Evolutionary conservation across 2,329 filamentous ascomycete species (phyloP).

Genomic region (Chrysoporthe deuterocubensis): DNA sequence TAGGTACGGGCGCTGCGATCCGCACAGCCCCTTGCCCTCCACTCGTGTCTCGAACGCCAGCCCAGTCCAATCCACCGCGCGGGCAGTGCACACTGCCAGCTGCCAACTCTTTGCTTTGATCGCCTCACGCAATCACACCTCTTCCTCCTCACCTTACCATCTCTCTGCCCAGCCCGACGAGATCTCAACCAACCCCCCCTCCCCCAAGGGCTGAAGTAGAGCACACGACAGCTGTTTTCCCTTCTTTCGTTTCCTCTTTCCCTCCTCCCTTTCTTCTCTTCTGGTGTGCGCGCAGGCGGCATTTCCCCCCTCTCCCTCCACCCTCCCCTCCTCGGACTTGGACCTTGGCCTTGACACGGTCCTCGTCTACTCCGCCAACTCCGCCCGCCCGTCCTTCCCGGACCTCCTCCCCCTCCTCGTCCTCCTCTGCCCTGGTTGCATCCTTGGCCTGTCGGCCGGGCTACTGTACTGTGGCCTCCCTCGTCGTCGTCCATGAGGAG

Average conservation of each 20-base stretch:
- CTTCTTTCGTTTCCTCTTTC: conserved; percentile 40
- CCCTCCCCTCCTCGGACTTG: conserved; percentile 32
- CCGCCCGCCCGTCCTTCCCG: conserved; percentile 1
- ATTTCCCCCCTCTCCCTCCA: conserved; percentile 22
- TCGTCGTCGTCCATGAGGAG: conserved; percentile 25
- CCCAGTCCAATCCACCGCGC: neutral
- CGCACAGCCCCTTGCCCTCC: conserved; percentile 8
- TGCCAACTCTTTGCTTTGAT: conserved; percentile 3
- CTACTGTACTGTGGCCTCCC: conserved; percentile 25
- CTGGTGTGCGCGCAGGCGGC: conserved; percentile 39
- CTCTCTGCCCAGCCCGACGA: conserved; percentile 17
- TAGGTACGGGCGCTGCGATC: neutral
- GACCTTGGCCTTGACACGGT: conserved; percentile 37
- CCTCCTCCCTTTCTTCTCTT: conserved; percentile 40
- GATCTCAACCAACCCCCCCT: neutral
- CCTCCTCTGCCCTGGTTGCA: neutral
- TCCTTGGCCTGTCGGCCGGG: conserved; percentile 25
- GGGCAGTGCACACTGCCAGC: conserved; percentile 10
- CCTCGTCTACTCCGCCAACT: conserved; percentile 25
- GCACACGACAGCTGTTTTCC: conserved; percentile 30
- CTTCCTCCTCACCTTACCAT: conserved; percentile 28
- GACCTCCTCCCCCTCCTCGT: neutral
- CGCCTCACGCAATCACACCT: conserved; percentile 8
- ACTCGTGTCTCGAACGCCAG: conserved; percentile 4
- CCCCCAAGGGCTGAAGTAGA: conserved; percentile 32